Conservation (phyloP, 176 grass and related monocot genomes). For the Paspalum vaginatum region DNA sequence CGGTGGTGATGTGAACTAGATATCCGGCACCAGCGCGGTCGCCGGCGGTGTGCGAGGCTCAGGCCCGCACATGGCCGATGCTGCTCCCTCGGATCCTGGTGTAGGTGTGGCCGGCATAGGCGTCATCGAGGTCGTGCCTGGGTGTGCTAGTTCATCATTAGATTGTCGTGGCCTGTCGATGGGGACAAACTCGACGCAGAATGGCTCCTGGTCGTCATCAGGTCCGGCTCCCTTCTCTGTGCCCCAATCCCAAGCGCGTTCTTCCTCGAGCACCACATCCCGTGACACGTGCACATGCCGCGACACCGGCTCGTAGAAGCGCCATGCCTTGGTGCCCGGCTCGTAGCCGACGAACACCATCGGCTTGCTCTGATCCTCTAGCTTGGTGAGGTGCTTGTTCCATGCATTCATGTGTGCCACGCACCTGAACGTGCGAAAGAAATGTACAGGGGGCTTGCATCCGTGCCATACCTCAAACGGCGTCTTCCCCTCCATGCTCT, state of each 20-base stretch:
- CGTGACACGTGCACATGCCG: background rate
- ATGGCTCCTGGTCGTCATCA: background rate
- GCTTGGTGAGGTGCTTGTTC: background rate
- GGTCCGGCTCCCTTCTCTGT: background rate
- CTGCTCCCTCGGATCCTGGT: background rate
- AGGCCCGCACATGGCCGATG: background rate
- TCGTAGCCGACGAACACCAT: background rate
- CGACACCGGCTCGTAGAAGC: background rate
- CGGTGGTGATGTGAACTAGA: background rate
- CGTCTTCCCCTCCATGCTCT: background rate
- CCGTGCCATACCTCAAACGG: background rate
- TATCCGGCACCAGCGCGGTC: no score
- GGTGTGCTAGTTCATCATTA: no score
- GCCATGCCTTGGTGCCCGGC: background rate
- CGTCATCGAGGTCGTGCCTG: no score
- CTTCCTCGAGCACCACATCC: background rate
- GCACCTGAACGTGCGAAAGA: no score
- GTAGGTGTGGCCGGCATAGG: no score
- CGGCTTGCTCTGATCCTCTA: background rate
- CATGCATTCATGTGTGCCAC: background rate
- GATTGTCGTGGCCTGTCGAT: no score
- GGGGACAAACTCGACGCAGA: background rate
- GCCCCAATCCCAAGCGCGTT: background rate
- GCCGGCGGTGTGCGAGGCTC: background rate
- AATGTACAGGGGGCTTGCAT: no score